Base-by-base conservation (phyloP, 108 stramenopile species). In the Nitzschia inconspicua region DNA sequence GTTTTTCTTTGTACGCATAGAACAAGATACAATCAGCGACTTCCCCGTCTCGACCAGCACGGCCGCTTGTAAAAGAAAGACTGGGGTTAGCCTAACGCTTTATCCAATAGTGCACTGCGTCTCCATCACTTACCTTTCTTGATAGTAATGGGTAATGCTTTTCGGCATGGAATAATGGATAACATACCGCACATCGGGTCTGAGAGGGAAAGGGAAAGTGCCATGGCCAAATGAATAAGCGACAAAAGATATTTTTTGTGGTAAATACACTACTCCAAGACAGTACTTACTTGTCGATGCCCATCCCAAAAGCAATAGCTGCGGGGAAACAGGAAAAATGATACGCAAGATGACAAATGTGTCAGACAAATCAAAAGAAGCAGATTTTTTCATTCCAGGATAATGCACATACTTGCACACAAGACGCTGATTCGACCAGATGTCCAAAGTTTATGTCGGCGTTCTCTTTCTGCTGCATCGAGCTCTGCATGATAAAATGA, bases 121-220 rank as follows among this genome's bases (percentile, higher is more conserved):
- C n/a, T 39, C 11, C 11, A 14, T 39, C n/a, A 39, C 37, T 1
- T 54, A 54, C 53, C 82, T 83, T 72, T 98, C 96, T 73, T 95
- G 96, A 57, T 94, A 95, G 86, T 98, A 96, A 71, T 98, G 96
- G 14, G 98, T 98, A 19, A 99, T 88, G 5, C 89, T 86, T 76
- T 99, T 99, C 47, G 98, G 98, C 91, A 98, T 94, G 27, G 90
- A 85, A 76, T 84, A 94, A 65, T 99, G 99, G 48, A 98, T 93
- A 19, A 99, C 99, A 64, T 95, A 99, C 2, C 98, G 79, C 22
- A 98, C 96, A 66, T 87, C 84, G 40, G 76, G 47, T 19, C 79
- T 81, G 18, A 3, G 32, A 63, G 18, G 20, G 29, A 47, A 9
- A n/a, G 36, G 34, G 39, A 3, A 20, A 19, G 9, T 39, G 27